Conservation (phyloP, 257 asterid species). For the Rhazya stricta region DNA sequence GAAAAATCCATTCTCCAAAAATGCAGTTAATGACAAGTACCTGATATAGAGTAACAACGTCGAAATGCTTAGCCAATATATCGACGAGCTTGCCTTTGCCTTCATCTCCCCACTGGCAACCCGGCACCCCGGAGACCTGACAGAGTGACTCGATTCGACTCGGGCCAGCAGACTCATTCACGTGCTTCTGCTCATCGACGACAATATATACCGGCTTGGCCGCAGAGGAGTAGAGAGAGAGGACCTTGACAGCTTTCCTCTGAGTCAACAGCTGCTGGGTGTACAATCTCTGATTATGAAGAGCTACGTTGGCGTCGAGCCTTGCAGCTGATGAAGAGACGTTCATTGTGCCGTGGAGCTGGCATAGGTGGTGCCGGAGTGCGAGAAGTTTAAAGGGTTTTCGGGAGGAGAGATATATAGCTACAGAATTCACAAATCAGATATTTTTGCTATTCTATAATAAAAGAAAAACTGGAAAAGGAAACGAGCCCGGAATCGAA, state of each 20-base stretch:
- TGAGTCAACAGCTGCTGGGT: conserved; percentile 4
- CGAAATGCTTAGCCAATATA: conserved; percentile 79
- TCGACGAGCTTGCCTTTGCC: conserved; percentile 98
- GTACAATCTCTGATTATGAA: background rate
- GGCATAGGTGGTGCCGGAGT: background rate
- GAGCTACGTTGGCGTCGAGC: conserved; percentile 5
- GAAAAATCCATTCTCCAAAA: background rate
- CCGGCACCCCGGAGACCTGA: conserved; percentile 92
- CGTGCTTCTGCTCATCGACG: conserved; percentile 22
- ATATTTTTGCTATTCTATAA: too few species aligned
- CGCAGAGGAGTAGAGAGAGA: conserved; percentile 13
- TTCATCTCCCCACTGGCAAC: conserved; percentile 99
- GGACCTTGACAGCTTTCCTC: conserved; percentile 4
- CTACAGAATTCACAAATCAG: too few species aligned
- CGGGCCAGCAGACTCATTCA: conserved; percentile 21
- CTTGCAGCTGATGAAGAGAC: conserved; percentile 18
- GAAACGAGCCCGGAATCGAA: background rate
- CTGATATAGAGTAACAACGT: conserved; percentile 97
- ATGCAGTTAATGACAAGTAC: conserved; percentile 25
- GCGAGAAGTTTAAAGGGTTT: conserved; percentile 17
- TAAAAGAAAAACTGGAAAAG: too few species aligned
- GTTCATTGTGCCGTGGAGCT: conserved; percentile 5
- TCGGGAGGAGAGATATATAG: background rate
- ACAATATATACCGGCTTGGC: conserved; percentile 15
- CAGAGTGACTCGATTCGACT: conserved; percentile 69